These are phyloP conservation scores for Elongisporangium prolatum DNA, from an alignment of 352 stramenopile species.

Conservation along the genomic window DNA sequence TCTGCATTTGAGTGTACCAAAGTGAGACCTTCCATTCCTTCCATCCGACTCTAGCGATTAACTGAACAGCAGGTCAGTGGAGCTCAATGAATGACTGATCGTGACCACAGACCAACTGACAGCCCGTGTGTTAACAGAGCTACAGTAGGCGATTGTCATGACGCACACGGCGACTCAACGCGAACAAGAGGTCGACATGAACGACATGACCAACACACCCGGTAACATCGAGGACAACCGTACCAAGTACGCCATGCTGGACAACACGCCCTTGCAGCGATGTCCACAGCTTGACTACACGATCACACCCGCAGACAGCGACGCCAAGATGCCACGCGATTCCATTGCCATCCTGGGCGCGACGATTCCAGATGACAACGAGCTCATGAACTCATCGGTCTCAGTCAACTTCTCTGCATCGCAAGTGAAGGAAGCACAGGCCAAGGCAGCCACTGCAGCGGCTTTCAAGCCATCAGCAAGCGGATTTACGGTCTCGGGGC, in stretches of 20 bases:
- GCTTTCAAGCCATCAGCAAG: background rate
- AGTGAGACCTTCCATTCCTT: background rate
- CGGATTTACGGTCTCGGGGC: background rate
- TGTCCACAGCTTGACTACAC: conserved; percentile 5
- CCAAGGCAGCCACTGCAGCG: background rate
- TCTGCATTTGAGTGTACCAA: background rate
- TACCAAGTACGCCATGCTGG: conserved; percentile 15
- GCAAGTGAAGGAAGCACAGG: background rate
- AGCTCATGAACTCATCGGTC: background rate
- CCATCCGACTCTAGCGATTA: background rate
- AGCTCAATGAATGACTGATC: background rate
- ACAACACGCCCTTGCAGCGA: conserved; percentile 18
- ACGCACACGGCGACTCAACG: background rate
- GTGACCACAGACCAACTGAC: background rate
- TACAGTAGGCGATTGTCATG: background rate
- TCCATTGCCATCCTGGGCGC: conserved; percentile 13
- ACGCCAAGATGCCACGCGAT: conserved; percentile 8
- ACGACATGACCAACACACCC: conserved; percentile 13
- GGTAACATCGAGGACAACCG: conserved; percentile 1
- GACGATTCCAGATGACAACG: background rate
- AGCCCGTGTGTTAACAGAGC: background rate
- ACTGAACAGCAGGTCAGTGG: background rate
- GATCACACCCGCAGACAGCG: conserved; percentile 4
- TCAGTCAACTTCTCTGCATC: background rate
- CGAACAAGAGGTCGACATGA: background rate